Conservation (phyloP, 208 protist genomes). For the Wallacemonas rigidus region DNA sequence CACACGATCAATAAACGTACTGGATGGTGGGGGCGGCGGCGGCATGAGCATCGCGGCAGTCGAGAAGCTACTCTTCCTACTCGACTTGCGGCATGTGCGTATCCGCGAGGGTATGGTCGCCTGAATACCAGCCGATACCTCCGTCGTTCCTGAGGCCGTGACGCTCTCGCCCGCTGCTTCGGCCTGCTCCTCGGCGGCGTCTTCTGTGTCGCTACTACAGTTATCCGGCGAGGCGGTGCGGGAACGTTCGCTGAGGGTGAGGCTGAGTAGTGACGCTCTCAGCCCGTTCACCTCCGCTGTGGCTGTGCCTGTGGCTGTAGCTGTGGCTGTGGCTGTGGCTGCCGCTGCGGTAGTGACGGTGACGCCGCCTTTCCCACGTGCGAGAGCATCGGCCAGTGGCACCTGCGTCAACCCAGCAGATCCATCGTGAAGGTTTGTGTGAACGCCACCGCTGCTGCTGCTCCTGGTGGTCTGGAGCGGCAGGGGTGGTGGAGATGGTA, state of each 20-base stretch:
- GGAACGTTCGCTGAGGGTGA: slow-evolving; percentile 16
- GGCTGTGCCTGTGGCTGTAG: too few relatives aligned
- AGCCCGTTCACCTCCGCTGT: too few relatives aligned
- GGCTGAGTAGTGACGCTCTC: neutral
- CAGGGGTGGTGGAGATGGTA: neutral
- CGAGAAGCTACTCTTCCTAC: neutral
- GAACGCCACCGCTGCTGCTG: neutral
- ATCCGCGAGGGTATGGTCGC: too few relatives aligned
- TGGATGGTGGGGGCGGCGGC: slow-evolving; percentile 8
- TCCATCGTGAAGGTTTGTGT: too few relatives aligned
- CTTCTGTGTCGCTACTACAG: neutral
- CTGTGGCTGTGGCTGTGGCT: too few relatives aligned
- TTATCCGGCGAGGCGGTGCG: neutral
- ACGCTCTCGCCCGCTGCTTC: too few relatives aligned
- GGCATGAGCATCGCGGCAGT: neutral
- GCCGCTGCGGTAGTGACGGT: too few relatives aligned
- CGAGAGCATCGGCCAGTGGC: too few relatives aligned
- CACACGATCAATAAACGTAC: slow-evolving; percentile 10
- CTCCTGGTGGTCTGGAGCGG: neutral
- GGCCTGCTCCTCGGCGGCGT: neutral
- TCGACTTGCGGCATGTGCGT: neutral
- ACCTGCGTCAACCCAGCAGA: too few relatives aligned
- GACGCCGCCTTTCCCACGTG: too few relatives aligned
- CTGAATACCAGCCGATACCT: too few relatives aligned
- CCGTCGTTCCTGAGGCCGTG: too few relatives aligned